Conservation (phyloP, 306 rosid genomes). For the Astragalus membranaceus region DNA sequence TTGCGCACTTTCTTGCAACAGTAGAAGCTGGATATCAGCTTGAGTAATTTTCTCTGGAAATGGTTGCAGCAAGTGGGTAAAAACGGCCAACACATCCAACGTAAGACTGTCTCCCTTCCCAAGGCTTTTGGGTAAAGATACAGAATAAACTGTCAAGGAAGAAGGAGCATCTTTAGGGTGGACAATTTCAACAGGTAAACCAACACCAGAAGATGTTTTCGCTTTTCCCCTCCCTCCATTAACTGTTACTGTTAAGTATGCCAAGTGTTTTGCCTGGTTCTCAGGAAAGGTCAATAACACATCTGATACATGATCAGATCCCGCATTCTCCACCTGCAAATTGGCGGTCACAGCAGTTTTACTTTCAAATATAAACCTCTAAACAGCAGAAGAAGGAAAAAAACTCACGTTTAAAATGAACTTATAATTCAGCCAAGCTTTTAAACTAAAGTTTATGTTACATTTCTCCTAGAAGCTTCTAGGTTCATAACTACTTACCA, state of each 20-base stretch:
- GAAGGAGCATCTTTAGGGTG: slow-evolving; percentile 56
- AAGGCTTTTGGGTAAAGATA: slow-evolving; percentile 67
- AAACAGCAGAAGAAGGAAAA: not conserved
- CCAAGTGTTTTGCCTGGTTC: slow-evolving; percentile 52
- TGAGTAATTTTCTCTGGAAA: slow-evolving; percentile 86
- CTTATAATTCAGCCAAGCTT: not conserved
- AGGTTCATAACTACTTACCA: not conserved
- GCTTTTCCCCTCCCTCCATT: slow-evolving; percentile 71
- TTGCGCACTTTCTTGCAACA: slow-evolving; percentile 75
- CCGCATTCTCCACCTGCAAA: slow-evolving; percentile 71
- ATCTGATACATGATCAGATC: slow-evolving; percentile 51
- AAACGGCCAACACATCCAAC: slow-evolving; percentile 70
- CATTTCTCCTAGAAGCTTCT: slow-evolving; percentile 8
- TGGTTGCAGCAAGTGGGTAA: slow-evolving; percentile 56
- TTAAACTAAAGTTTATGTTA: not conserved
- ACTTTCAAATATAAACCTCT: not conserved
- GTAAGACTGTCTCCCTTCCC: slow-evolving; percentile 59
- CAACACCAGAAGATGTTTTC: slow-evolving; percentile 38
- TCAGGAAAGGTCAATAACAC: slow-evolving; percentile 69
- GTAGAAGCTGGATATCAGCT: slow-evolving; percentile 80
- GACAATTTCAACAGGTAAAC: slow-evolving; percentile 44
- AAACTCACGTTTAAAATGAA: not conserved
- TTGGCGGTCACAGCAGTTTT: not conserved
- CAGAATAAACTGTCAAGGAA: slow-evolving; percentile 53
- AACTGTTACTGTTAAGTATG: slow-evolving; percentile 45